phyloP scores from a whole-genome alignment of 306 rosid species.

The Pterocarpus macrocarpus region DNA sequence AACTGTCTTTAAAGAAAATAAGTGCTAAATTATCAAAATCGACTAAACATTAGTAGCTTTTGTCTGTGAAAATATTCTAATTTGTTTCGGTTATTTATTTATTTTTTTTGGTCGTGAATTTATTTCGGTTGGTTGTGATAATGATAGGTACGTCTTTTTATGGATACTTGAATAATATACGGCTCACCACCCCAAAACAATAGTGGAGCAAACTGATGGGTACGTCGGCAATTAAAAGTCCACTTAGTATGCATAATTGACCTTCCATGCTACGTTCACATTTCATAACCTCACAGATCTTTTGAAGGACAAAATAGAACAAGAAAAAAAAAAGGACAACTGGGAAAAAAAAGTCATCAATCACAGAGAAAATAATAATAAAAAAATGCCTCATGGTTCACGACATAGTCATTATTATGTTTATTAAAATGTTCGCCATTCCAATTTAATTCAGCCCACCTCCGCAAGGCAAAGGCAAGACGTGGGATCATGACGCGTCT shows the following conservation, averaged over 20 bases:
- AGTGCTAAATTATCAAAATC: too few species aligned
- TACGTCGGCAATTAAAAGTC: neutral
- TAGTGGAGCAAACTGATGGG: neutral
- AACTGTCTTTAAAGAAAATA: too few species aligned
- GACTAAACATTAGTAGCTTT: neutral
- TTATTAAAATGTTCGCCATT: neutral
- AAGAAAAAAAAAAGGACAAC: neutral
- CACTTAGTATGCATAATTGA: neutral
- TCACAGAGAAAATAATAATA: neutral
- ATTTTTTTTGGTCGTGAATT: too few species aligned
- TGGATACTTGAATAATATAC: too few species aligned
- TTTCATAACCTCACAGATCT: neutral
- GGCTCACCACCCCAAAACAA: too few species aligned
- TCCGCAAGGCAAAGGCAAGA: neutral
- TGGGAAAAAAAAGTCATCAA: neutral
- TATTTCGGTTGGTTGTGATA: too few species aligned
- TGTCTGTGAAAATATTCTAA: too few species aligned
- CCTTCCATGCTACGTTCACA: neutral
- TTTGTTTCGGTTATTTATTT: neutral
- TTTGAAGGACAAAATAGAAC: neutral
- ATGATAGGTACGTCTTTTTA: too few species aligned
- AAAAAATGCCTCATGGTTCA: constrained; percentile 13
- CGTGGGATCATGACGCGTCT: too few species aligned
- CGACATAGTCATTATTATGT: neutral
- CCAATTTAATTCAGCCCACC: neutral